A percentile compares a stretch with the other conserved stretches of the same genome.
Evolutionary conservation across 345 rosid species (phyloP).

Genomic region (Excoecaria cochinchinensis): DNA sequence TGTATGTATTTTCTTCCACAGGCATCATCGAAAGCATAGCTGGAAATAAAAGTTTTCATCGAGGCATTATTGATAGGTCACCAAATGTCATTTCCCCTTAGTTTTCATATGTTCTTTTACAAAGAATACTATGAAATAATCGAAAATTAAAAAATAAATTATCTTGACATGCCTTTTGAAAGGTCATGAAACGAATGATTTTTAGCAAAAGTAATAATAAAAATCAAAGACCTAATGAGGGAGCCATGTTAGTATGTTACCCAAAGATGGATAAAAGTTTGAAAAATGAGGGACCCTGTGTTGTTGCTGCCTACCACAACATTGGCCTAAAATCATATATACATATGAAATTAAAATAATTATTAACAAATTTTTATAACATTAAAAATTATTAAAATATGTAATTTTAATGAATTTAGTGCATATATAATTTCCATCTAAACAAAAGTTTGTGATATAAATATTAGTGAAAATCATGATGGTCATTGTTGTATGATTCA

Average conservation of each 20-base stretch:
- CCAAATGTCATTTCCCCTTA: not conserved
- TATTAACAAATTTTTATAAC: too few species aligned
- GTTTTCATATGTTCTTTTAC: not conserved
- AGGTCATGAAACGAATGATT: constrained; percentile 17
- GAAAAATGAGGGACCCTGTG: constrained; percentile 31
- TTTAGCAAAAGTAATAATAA: constrained; percentile 9
- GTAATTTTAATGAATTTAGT: too few species aligned
- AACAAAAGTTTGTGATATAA: too few species aligned
- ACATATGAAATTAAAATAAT: too few species aligned
- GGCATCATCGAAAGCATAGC: not conserved
- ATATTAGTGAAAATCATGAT: too few species aligned
- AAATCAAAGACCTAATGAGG: constrained; percentile 14
- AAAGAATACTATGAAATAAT: too few species aligned
- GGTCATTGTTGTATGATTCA: too few species aligned
- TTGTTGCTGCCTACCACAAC: constrained; percentile 18
- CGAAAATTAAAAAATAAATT: too few species aligned
- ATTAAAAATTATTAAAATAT: too few species aligned
- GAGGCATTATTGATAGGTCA: constrained; percentile 10
- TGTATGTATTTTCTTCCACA: too few species aligned
- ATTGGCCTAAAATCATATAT: too few species aligned
- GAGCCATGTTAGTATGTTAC: constrained; percentile 31
- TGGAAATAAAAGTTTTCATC: constrained; percentile 2
- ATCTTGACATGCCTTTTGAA: not conserved
- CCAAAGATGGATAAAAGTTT: constrained; percentile 20
- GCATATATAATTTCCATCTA: too few species aligned